Evolutionary conservation across 75 land plant genomes (phyloP).

Genomic region (Sequoiadendron giganteum): DNA sequence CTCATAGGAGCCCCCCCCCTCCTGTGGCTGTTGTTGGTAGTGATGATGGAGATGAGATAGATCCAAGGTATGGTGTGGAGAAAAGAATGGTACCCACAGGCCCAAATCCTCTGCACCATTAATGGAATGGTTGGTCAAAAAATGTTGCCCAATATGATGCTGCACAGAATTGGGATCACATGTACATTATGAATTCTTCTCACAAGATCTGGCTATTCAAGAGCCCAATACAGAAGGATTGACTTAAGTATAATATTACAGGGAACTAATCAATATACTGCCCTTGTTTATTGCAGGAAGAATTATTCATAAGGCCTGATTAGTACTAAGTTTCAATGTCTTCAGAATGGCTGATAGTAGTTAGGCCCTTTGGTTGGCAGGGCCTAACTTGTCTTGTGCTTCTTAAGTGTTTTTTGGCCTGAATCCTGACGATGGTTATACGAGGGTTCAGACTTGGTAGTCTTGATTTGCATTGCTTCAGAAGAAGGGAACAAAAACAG

Average conservation of each 20-base stretch:
- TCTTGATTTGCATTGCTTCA: constrained; percentile 7
- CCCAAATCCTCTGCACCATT: constrained; percentile 61
- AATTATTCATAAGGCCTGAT: background rate
- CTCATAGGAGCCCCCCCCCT: background rate
- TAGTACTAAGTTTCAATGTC: background rate
- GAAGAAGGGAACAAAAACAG: background rate
- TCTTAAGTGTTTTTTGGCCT: constrained; percentile 1
- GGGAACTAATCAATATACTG: constrained; percentile 7
- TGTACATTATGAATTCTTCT: background rate
- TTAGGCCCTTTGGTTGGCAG: background rate
- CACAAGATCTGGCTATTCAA: constrained; percentile 4
- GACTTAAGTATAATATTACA: background rate
- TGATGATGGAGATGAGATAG: constrained; percentile 29
- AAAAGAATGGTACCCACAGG: constrained; percentile 55
- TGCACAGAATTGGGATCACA: constrained; percentile 8
- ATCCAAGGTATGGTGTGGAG: constrained; percentile 45
- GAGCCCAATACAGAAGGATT: background rate
- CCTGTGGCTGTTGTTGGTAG: background rate
- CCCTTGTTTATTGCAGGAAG: constrained; percentile 11
- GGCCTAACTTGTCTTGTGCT: background rate
- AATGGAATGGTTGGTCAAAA: background rate
- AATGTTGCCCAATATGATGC: background rate
- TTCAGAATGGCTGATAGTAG: background rate
- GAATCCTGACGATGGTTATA: background rate
- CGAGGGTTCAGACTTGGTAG: background rate